Evolutionary conservation across 805 yeast genomes (phyloP).

Genomic region (Ogataea parapolymorpha): DNA sequence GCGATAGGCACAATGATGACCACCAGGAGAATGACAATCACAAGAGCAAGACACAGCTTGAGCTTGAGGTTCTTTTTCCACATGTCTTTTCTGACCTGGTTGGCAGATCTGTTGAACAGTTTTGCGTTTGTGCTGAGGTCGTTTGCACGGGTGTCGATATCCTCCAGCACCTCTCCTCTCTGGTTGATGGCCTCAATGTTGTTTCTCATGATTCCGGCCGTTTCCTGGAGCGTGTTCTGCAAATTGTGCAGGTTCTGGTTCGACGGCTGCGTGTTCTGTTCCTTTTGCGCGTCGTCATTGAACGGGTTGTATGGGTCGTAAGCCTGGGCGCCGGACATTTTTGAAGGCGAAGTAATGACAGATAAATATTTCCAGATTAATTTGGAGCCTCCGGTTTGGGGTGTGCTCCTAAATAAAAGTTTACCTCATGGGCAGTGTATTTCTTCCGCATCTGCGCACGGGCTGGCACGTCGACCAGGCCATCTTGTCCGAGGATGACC

Average conservation of each 20-base stretch:
- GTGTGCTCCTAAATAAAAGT: neutral
- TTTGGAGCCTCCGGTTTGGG: neutral
- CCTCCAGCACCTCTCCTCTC: slow-evolving; percentile 89
- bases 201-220: slow-evolving; percentile 97
- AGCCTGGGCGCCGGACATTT: slow-evolving; percentile 33
- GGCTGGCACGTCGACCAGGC: slow-evolving; percentile 99
- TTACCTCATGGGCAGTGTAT: slow-evolving; percentile 71
- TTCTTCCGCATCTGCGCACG: slow-evolving; percentile 72
- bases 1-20: slow-evolving; percentile 92
- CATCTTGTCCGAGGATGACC: slow-evolving; percentile 82
- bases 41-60: slow-evolving; percentile 85
- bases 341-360: slow-evolving; percentile 3
- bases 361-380: neutral
- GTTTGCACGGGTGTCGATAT: slow-evolving; percentile 90
- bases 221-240: slow-evolving; percentile 49
- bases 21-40: slow-evolving; percentile 72
- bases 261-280: slow-evolving; percentile 16
- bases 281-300: slow-evolving; percentile 29
- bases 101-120: slow-evolving; percentile 94
- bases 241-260: slow-evolving; percentile 28
- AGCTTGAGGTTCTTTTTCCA: slow-evolving; percentile 98
- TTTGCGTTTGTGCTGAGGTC: slow-evolving; percentile 89
- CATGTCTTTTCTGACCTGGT: slow-evolving; percentile 96
- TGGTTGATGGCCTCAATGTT: slow-evolving; percentile 94
- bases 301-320: slow-evolving; percentile 36